Base-by-base conservation (phyloP, 176 grass and related monocot species). In the Aegilops longissima region DNA sequence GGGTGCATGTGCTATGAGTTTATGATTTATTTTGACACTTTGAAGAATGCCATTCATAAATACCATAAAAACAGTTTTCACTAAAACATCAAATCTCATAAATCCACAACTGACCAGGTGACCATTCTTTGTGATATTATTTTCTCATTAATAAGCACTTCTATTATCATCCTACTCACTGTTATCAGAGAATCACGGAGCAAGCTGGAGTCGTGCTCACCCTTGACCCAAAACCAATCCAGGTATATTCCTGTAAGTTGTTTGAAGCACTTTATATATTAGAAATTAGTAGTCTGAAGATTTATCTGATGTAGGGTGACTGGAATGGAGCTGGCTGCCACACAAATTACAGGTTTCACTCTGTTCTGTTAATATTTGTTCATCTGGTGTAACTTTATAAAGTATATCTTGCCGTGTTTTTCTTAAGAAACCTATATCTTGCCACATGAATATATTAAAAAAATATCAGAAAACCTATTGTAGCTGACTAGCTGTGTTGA, bases 271-370 rank as follows among this genome's bases (percentile, higher is more conserved):
- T 68, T 51, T 72, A 86, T 67, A 73, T 59, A 11, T 65, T 63
- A 25, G 20, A 82, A 84, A 20, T 66, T 38, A 47, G 23, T 17
- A 64, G 38, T 63, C 68, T 74, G 34, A 85, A 81, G 9, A 76
- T 49, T 80, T 51, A 62, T 64, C 6, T 78, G 70, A 68, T 83
- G 56, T 80, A 99, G 94, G 97, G 97, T 89, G 97, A 99, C 87
- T 99, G 97, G 97, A 99, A 99, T 8, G 97, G 97, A 83, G 97
- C 97, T 80, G 97, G 97, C 24, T 99, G 97, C 78, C 97, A 99
- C 87, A 97, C 97, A 85, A 99, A 99, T 70, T 99, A 89, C 89
- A 99, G 97, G 97, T 99, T 83, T 4, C 51, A 77, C 6, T 24
- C 3, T 79, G 23, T 51, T 23, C 35, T 80, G 36, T 38, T 61